Base-by-base conservation (phyloP, 2,329 filamentous ascomycete genomes). In the Clarireedia monteithiana region DNA sequence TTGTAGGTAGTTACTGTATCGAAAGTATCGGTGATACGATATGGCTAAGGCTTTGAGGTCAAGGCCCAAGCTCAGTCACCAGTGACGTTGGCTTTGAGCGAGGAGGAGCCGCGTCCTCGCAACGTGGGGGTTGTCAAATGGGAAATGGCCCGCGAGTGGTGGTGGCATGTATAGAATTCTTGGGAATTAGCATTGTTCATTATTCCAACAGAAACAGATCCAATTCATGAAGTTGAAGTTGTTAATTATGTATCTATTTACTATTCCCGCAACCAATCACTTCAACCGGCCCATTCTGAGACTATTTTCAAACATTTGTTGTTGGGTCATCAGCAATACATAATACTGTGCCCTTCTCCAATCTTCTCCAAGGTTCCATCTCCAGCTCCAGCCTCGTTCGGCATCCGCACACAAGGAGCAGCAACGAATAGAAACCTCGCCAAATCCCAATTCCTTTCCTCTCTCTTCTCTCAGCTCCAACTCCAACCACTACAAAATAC, bases 331-430 rank as follows among this genome's bases (percentile, higher is more conserved):
- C 20, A 20, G 20, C 20, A 20, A 20, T 20, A 20, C 20, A 20
- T 20, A 20, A 20, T 20, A 20, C 20, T 20, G 36, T 38, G 15
- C 9, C 15, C 15, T 55, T 55, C 53, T 48, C 27, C 38, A 55
- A 50, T 50, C n/a, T 55, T 55, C 53, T 50, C 46, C 34, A 26
- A 55, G 53, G 26, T 55, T 55, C 53, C 53, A 55, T 55, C 39
- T 55, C 20, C 26, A 17, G 9, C 52, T 42, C 46, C 52, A 50
- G 46, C 53, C 53, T 54, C 44, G 51, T 54, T 49, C 40, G 50
- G 10, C 27, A 30, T 53, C 40, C 47, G 44, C 51, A 48, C 30
- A 27, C 51, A 48, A 30, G 23, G 26, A 45, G 15, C 26, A 49
- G 45, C 12, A 54, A 24, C 36, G 23, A 40, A 49, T 54, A 48